Evolutionary conservation across 306 rosid genomes (phyloP), one percentile per base, ranked within the genome.

Genomic region (Cucurbita ficifolia): DNA sequence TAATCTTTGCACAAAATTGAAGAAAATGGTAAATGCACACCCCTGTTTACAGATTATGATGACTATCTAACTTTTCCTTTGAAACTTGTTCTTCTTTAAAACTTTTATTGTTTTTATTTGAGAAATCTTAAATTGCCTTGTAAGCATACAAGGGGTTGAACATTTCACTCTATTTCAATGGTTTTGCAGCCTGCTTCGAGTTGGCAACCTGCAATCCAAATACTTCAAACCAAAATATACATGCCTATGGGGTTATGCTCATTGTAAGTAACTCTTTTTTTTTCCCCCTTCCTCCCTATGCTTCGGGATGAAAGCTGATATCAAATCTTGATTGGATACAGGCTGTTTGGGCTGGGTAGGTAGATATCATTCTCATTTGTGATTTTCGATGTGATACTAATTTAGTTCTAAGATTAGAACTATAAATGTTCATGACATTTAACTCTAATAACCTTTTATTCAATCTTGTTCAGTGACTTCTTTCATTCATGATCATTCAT

Each of bases 101-200:
- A 36, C 49, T 57, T 43, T 21, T 29, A 42, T 55, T 17, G 19
- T 9, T 24, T 39, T 56, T 75, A 48, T 53, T 18, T 46, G 3
- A 22, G 29, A 62, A 17, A 56, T 17, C 59, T 36, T 59, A 58
- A 70, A 22, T 6, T 7, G 29, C 35, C 1, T 33, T 11, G n/a
- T 77, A 17, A 33, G 22, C 53, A 48, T 39, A 10, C 36, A 70
- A 59, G 58, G 57, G 62, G 29, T 51, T 75, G 39, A 59, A 76
- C 61, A n/a, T 72, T 74, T 69, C 48, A 58, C 40, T 29, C 77
- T 39, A 62, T 46, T 62, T 62, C 40, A 76, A 77, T 79, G 77
- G 63, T 81, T 75, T 77, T 86, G 81, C 92, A 91, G 97, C 53
- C 72, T 91, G 97, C 91, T 86, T 89, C 85, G 77, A 58, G 81